phyloP scores from a whole-genome alignment of 306 rosid species.

The Lagenaria siceraria region DNA sequence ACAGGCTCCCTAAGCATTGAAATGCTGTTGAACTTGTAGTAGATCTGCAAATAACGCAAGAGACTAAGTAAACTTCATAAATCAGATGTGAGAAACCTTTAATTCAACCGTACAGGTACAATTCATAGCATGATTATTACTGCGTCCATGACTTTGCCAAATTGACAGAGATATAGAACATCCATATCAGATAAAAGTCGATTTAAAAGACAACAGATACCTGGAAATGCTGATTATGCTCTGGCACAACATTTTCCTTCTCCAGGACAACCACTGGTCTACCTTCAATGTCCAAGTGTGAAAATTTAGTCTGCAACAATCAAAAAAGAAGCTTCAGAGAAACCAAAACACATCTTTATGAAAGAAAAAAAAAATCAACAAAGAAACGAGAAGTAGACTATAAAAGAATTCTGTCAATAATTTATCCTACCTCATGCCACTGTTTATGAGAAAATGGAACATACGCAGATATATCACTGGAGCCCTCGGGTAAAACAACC shows the following conservation, averaged over 20 bases:
- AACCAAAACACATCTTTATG: neutral
- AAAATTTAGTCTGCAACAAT: slow-evolving; percentile 67
- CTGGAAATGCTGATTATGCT: slow-evolving; percentile 89
- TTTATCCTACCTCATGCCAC: slow-evolving; percentile 54
- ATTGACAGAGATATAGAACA: neutral
- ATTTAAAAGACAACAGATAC: slow-evolving; percentile 22
- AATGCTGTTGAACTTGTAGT: slow-evolving; percentile 76
- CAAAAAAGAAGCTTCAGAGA: slow-evolving; percentile 1
- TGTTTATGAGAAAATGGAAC: slow-evolving; percentile 70
- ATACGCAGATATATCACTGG: slow-evolving; percentile 55
- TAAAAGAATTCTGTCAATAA: neutral
- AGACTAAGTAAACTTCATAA: neutral
- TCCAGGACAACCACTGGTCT: slow-evolving; percentile 86
- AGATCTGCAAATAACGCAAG: slow-evolving; percentile 50
- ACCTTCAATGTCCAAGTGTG: slow-evolving; percentile 91
- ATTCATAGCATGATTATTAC: neutral
- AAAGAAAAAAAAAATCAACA: neutral
- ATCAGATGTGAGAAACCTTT: neutral
- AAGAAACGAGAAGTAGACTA: neutral
- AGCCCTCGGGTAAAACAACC: slow-evolving; percentile 99
- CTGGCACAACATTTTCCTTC: slow-evolving; percentile 81
- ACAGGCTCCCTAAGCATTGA: slow-evolving; percentile 86
- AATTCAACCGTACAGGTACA: neutral
- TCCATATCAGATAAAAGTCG: neutral
- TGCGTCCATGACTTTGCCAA: neutral